Percentiles rank a stretch among this genome's conserved stretches.
Conservation (phyloP, 1,139 yeast genomes). For the Suhomyces choctaworum region DNA sequence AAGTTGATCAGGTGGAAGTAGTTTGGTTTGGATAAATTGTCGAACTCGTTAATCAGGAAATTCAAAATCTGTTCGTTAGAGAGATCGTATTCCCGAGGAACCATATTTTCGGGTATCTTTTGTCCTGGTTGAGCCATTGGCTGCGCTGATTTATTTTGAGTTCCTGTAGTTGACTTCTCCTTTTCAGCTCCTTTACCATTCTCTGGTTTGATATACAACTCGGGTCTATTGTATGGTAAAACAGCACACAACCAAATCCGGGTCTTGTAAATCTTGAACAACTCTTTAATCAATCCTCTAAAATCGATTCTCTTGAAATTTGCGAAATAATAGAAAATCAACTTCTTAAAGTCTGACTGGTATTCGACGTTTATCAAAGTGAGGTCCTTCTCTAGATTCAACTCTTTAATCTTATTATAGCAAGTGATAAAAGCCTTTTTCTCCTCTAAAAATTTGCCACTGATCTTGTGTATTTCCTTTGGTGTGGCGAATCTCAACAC, state of each 20-base stretch:
- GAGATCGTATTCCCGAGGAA: constrained; percentile 45
- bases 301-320: constrained; percentile 85
- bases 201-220: constrained; percentile 25
- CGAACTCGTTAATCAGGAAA: constrained; percentile 42
- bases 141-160: constrained; percentile 3
- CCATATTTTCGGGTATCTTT: constrained; percentile 10
- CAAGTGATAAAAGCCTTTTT: constrained; percentile 49
- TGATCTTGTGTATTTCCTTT: constrained; percentile 44
- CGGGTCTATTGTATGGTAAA: constrained; percentile 39
- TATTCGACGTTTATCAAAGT: constrained; percentile 74
- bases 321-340: constrained; percentile 83
- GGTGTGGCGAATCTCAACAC: constrained; percentile 52
- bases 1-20: constrained; percentile 48
- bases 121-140: constrained; percentile 1
- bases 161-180: not conserved
- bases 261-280: constrained; percentile 91
- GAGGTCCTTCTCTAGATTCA: constrained; percentile 37
- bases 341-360: constrained; percentile 91
- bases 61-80: constrained; percentile 43
- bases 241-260: constrained; percentile 98
- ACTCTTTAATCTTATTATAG: constrained; percentile 45
- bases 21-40: constrained; percentile 35
- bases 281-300: constrained; percentile 85
- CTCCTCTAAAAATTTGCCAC: constrained; percentile 48
- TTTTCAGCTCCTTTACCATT: constrained; percentile 5